These are phyloP conservation scores for Canna indica DNA, from an alignment of 176 grass and related monocot species.

Conservation along the genomic window DNA sequence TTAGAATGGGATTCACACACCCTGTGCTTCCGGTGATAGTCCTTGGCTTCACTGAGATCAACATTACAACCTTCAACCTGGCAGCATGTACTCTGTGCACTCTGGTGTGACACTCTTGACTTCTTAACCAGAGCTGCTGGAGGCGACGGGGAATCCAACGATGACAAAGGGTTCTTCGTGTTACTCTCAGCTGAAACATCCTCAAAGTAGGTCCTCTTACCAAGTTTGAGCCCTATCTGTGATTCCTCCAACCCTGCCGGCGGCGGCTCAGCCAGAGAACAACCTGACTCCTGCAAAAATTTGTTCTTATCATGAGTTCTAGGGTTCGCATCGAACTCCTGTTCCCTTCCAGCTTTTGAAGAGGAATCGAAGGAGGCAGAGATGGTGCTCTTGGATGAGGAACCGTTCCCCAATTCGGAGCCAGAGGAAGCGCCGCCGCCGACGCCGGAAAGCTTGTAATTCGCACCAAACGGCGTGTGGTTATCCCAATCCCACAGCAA, in stretches of 20 bases:
- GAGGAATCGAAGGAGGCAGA: conserved; percentile 27
- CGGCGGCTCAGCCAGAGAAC: neutral
- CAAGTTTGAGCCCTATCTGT: conserved; percentile 15
- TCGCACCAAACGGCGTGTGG: neutral
- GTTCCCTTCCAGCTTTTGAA: conserved; percentile 2
- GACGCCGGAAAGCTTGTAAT: neutral
- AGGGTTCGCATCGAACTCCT: neutral
- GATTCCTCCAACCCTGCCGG: neutral
- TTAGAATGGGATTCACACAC: conserved; percentile 83
- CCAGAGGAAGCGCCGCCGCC: conserved; percentile 2
- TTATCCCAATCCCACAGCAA: conserved; percentile 88
- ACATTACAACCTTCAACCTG: conserved; percentile 88
- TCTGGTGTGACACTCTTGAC: conserved; percentile 5
- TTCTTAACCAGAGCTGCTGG: conserved; percentile 10
- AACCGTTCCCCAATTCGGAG: conserved; percentile 17
- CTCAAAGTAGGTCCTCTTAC: conserved; percentile 26
- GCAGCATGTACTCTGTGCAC: conserved; percentile 20
- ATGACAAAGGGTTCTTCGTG: neutral
- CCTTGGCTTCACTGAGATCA: conserved; percentile 77
- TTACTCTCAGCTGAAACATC: conserved; percentile 5
- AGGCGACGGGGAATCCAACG: neutral
- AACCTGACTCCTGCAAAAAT: neutral
- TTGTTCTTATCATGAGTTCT: neutral
- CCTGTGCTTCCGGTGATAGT: conserved; percentile 80
- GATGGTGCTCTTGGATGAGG: conserved; percentile 11